These are phyloP conservation scores for Amaranthus cruentus DNA, from an alignment of 148 eudicot species.

Conservation along the genomic window DNA sequence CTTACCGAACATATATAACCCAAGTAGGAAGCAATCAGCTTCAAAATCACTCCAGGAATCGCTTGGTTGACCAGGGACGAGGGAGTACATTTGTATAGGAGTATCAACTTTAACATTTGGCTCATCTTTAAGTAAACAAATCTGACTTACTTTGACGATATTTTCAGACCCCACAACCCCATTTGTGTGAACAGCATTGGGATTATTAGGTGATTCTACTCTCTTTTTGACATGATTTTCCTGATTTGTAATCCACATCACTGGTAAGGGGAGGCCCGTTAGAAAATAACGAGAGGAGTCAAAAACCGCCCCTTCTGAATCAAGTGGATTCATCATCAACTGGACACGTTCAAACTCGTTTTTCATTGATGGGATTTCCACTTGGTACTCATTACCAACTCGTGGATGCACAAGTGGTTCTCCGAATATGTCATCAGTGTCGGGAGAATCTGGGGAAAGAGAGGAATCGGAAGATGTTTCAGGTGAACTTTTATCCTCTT, in stretches of 20 bases:
- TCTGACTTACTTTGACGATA: conserved; percentile 10
- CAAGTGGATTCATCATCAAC: conserved; percentile 22
- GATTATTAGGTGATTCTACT: conserved; percentile 2
- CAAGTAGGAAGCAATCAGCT: conserved; percentile 61
- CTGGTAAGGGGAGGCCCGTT: conserved; percentile 51
- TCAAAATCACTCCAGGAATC: conserved; percentile 55
- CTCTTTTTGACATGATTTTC: conserved; percentile 14
- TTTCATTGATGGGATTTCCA: conserved; percentile 45
- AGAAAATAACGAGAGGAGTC: conserved; percentile 28
- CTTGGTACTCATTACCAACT: conserved; percentile 62
- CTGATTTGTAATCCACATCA: conserved; percentile 38
- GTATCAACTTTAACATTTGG: conserved; percentile 15
- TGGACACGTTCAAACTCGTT: conserved; percentile 23
- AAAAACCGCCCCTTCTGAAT: conserved; percentile 1
- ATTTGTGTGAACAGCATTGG: conserved; percentile 11
- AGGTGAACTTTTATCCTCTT: conserved; percentile 28
- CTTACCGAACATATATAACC: conserved; percentile 70
- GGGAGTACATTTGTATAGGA: conserved; percentile 12
- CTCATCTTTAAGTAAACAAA: conserved; percentile 8
- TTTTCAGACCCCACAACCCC: conserved; percentile 18
- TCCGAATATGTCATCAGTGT: conserved; percentile 34
- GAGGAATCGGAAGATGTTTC: conserved; percentile 32
- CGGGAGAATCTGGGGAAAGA: conserved; percentile 24
- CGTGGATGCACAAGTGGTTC: conserved; percentile 49
- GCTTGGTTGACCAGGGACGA: conserved; percentile 43